These are phyloP conservation scores for Baudoinia panamericana DNA, from an alignment of 495 filamentous ascomycete genomes.

Conservation along the genomic window DNA sequence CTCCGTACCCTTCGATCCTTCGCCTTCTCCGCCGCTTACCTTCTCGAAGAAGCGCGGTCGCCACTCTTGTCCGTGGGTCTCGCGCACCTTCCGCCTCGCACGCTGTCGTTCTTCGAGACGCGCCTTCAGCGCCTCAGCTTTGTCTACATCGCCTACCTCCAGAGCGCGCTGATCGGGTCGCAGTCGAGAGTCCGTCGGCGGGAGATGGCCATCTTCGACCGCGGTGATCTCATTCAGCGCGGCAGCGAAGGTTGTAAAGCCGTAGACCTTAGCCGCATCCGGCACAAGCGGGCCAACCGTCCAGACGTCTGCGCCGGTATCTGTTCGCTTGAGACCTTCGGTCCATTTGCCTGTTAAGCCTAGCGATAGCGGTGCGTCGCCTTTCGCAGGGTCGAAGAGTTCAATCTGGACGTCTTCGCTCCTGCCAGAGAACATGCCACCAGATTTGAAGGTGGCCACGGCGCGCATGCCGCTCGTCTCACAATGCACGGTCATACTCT, in stretches of 20 bases:
- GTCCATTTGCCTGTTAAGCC: conserved; percentile 80
- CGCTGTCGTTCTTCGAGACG: conserved; percentile 78
- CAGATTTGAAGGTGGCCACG: conserved; percentile 72
- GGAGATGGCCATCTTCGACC: conserved; percentile 57
- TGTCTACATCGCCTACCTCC: conserved; percentile 70
- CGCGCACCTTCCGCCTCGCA: conserved; percentile 57
- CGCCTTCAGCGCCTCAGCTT: conserved; percentile 71
- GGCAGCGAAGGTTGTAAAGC: conserved; percentile 76
- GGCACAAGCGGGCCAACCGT: conserved; percentile 58
- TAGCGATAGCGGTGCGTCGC: conserved; percentile 47
- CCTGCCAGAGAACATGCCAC: conserved; percentile 91
- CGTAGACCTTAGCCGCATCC: conserved; percentile 64
- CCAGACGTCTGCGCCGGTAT: conserved; percentile 54
- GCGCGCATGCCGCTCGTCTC: conserved; percentile 72
- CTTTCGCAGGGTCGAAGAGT: conserved; percentile 40
- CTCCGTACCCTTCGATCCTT: conserved; percentile 8
- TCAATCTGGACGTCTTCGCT: conserved; percentile 78
- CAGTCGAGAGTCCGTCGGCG: conserved; percentile 68
- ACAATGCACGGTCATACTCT: conserved; percentile 66
- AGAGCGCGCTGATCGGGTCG: conserved; percentile 85
- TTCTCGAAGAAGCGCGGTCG: conserved; percentile 70
- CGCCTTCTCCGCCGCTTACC: conserved; percentile 34
- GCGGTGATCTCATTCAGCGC: conserved; percentile 74
- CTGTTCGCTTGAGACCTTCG: conserved; percentile 45
- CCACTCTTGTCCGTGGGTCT: conserved; percentile 56